Evolutionary conservation across 371 early-diverging fungal genomes (phyloP).

Genomic region (Haplosporangium sp.): DNA sequence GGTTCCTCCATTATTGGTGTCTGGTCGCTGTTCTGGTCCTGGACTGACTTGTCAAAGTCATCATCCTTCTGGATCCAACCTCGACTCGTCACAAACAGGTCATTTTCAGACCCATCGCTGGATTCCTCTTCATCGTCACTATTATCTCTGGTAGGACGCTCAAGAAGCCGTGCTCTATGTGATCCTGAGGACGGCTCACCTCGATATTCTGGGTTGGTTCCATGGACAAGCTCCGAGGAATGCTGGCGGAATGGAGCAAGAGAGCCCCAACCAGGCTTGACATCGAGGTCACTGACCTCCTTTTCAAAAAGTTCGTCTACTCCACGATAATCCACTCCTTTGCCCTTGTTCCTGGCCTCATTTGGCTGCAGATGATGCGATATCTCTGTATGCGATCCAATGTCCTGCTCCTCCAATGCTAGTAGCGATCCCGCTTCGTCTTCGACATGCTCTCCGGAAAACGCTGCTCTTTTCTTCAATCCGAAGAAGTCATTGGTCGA

Average conservation of each 20-base stretch:
- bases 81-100: slow-evolving; percentile 41
- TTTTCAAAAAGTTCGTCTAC: slow-evolving; percentile 27
- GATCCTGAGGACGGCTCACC: not conserved
- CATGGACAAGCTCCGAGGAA: not conserved
- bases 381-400: too few relatives aligned
- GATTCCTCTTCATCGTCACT: slow-evolving; percentile 3
- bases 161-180: not conserved
- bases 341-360: slow-evolving; percentile 10
- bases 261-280: slow-evolving; percentile 15
- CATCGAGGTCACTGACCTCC: slow-evolving; percentile 33
- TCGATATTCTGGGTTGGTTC: too few relatives aligned
- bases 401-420: too few relatives aligned
- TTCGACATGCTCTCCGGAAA: not conserved
- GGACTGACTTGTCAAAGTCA: not conserved
- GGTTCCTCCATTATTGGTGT: not conserved
- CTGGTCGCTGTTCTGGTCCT: not conserved
- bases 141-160: not conserved
- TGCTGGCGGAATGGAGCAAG: slow-evolving; percentile 8
- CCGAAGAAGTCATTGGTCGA: slow-evolving; percentile 26
- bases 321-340: not conserved
- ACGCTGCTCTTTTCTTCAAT: not conserved
- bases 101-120: slow-evolving; percentile 27
- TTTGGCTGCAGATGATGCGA: not conserved
- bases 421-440: not conserved
- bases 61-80: slow-evolving; percentile 10